Conservation (phyloP, 495 filamentous ascomycete species). For the Penicillium dipodomyicola region DNA sequence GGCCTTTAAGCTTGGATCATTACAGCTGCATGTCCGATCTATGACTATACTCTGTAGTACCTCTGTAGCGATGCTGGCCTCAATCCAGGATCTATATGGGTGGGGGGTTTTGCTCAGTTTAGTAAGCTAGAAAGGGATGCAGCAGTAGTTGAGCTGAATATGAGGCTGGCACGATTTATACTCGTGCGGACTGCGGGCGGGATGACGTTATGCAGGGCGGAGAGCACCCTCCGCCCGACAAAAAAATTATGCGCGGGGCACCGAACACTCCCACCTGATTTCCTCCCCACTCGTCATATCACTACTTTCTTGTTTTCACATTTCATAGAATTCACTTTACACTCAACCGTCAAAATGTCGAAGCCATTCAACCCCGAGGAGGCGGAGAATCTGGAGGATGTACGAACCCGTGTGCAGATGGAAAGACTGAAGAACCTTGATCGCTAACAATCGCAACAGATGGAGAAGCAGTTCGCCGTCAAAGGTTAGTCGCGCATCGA, state of each 20-base stretch:
- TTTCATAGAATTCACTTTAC: constrained; percentile 1
- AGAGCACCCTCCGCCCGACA: constrained; percentile 31
- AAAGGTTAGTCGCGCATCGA: constrained; percentile 61
- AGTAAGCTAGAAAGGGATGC: background rate
- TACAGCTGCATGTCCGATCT: background rate
- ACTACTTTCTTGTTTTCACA: constrained; percentile 5
- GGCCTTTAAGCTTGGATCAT: background rate
- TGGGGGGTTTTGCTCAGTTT: background rate
- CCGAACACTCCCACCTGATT: constrained; percentile 13
- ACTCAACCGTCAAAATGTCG: constrained; percentile 37
- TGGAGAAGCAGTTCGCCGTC: constrained; percentile 99
- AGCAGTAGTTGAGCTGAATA: background rate
- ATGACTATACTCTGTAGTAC: background rate
- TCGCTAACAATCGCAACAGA: constrained; percentile 53
- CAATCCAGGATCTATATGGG: background rate
- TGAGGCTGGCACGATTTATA: background rate
- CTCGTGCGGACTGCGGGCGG: constrained; percentile 1
- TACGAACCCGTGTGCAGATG: constrained; percentile 25
- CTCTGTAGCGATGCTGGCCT: background rate
- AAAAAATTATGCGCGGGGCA: constrained; percentile 41
- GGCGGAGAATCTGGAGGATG: constrained; percentile 77
- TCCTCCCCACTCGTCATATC: constrained; percentile 13
- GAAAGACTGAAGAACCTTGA: constrained; percentile 1
- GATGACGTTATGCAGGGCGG: constrained; percentile 31
- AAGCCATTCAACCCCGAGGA: constrained; percentile 63